A percentile compares a stretch with the other conserved stretches of the same genome.
phyloP scores from a whole-genome alignment of 257 asterid species.

The Solanum virginianum region DNA sequence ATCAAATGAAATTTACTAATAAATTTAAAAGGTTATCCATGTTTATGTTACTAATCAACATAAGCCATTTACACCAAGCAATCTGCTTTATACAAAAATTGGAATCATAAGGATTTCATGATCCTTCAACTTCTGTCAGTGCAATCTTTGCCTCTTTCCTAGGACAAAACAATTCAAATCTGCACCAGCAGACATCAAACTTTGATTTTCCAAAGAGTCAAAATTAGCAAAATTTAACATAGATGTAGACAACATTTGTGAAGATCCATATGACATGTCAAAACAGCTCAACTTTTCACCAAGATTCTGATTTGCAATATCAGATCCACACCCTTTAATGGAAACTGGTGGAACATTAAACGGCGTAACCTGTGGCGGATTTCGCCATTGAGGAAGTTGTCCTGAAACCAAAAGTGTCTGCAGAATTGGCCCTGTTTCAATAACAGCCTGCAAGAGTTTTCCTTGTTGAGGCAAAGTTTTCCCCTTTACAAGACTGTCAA shows the following conservation, averaged over 20 bases:
- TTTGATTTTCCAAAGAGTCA: slow-evolving; percentile 1
- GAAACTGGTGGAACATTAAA: slow-evolving; percentile 46
- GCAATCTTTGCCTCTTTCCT: slow-evolving; percentile 32
- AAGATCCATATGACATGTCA: slow-evolving; percentile 33
- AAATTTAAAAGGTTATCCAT: no score
- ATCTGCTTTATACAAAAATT: no score
- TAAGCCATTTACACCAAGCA: not conserved
- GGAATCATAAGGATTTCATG: not conserved
- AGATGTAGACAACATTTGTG: slow-evolving; percentile 23
- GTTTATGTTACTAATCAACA: not conserved
- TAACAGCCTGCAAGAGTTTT: slow-evolving; percentile 43
- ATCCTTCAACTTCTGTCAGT: not conserved
- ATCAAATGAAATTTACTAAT: not conserved
- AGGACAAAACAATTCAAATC: slow-evolving; percentile 7
- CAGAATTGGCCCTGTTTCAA: slow-evolving; percentile 58
- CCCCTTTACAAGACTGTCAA: slow-evolving; percentile 40
- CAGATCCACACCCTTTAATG: slow-evolving; percentile 18
- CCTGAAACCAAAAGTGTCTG: slow-evolving; percentile 63
- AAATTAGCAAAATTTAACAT: slow-evolving; percentile 19
- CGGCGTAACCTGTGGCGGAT: slow-evolving; percentile 57
- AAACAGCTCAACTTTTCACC: not conserved
- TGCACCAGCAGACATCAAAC: slow-evolving; percentile 13
- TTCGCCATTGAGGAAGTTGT: slow-evolving; percentile 82
- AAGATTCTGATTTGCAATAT: no score
- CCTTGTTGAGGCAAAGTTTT: slow-evolving; percentile 50